Base-by-base conservation (phyloP, 441 rosid species). In the Pelargonium fulgidum region DNA sequence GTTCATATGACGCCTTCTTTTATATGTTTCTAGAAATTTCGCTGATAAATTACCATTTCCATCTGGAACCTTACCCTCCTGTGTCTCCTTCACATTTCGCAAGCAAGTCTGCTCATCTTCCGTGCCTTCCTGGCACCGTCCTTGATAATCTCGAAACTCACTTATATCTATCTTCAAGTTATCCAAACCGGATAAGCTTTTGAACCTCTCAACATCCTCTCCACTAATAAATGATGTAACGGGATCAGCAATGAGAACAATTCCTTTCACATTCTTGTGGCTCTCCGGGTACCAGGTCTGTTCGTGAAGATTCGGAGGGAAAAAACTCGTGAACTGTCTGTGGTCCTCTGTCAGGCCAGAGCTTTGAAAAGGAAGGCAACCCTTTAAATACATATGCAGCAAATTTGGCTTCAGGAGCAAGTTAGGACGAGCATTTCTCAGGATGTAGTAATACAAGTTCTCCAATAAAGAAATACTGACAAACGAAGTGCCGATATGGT, bases 171-270 rank as follows among this genome's bases (percentile, higher is more conserved):
- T 79, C 72, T 71, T 84, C 78, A 86, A 73, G 71, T 71, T 68
- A 42, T 73, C 41, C 78, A 85, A 24, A 24, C 82, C 77, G 1
- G 91, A 76, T 72, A 86, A 78, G 72, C 42, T 58, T 72, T 68
- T 81, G 76, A 88, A 86, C 71, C 83, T 79, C 42, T 77, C 77
- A 20, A 84, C 44, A 26, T 80, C 81, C 72, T 74, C 85, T 67
- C 76, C 26, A 20, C 44, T 81, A 12, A 81, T 62, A 69, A 65
- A 75, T 0, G 79, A 74, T 7, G 81, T 72, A 63, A 14, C 65
- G 26, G 89, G 88, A 62, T 89, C 79, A 73, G 84, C 85, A 17
- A 88, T 79, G 39, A 84, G 80, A 71, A 85, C 84, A 78, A 85
- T 72, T 9, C 91, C 94, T 77, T 83, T 86, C 44, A 86, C 76